These are phyloP conservation scores for Aspergillus melleus DNA, from an alignment of 2,329 filamentous ascomycete species.

Conservation along the genomic window DNA sequence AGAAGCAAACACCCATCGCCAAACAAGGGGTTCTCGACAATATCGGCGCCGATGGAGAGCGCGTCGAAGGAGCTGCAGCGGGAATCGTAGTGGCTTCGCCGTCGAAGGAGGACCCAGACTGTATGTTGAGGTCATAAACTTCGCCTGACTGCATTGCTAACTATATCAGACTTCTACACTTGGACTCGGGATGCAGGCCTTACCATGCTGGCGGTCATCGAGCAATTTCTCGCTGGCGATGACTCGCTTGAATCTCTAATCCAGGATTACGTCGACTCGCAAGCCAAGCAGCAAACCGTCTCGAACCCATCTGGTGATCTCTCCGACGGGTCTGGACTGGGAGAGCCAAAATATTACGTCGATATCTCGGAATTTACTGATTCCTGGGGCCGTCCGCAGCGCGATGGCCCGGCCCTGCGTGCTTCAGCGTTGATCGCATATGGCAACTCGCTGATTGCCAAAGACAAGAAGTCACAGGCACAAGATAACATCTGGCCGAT, in stretches of 20 bases:
- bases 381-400: conserved; percentile 73
- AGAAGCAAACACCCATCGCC: conserved; percentile 10
- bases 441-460: conserved; percentile 67
- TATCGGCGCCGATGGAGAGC: conserved; percentile 17
- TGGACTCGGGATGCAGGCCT: conserved; percentile 75
- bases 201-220: conserved; percentile 66
- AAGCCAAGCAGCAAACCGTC: conserved; percentile 64
- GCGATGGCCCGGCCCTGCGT: conserved; percentile 73
- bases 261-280: conserved; percentile 65
- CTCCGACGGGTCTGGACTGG: conserved; percentile 52
- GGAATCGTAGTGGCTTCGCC: conserved; percentile 58
- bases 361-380: conserved; percentile 61
- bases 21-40: conserved; percentile 16
- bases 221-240: conserved; percentile 64
- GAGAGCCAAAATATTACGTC: conserved; percentile 70
- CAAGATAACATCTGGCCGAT: conserved; percentile 66
- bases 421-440: conserved; percentile 72
- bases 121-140: conserved; percentile 34
- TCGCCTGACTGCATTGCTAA: not conserved
- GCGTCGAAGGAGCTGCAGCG: conserved; percentile 47
- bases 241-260: conserved; percentile 59
- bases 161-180: conserved; percentile 66
- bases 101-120: conserved; percentile 53
- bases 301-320: conserved; percentile 66
- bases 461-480: conserved; percentile 55